phyloP scores from a whole-genome alignment of 257 asterid genomes.

The Rhazya stricta region DNA sequence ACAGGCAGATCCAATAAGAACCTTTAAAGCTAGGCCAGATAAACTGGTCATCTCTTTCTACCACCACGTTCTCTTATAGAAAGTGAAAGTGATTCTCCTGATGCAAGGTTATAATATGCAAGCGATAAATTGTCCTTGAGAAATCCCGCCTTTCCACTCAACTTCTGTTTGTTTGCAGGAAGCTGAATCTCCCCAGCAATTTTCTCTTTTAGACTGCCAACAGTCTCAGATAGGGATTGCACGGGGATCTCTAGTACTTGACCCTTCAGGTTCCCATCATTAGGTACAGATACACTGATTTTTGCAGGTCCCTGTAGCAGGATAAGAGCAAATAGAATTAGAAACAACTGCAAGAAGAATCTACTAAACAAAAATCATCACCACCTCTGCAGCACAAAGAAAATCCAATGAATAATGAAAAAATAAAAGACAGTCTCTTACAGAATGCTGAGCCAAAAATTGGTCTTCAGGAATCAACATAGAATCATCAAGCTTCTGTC shows the following conservation, averaged over 20 bases:
- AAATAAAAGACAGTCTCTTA: constrained; percentile 21
- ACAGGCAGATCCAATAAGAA: constrained; percentile 27
- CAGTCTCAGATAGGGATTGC: constrained; percentile 75
- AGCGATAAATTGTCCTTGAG: constrained; percentile 92
- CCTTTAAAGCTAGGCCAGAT: constrained; percentile 26
- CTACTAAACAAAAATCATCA: background rate
- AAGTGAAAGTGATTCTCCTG: constrained; percentile 70
- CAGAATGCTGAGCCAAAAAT: constrained; percentile 69
- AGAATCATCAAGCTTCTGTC: constrained; percentile 84
- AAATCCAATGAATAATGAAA: constrained; percentile 1
- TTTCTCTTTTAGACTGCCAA: constrained; percentile 87
- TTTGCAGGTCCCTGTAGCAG: constrained; percentile 73
- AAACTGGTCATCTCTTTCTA: constrained; percentile 75
- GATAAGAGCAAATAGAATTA: constrained; percentile 10
- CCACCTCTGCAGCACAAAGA: background rate
- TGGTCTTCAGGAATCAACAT: constrained; percentile 83
- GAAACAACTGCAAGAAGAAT: background rate
- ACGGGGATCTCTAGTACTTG: constrained; percentile 71
- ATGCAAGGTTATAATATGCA: constrained; percentile 77
- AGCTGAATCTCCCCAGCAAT: constrained; percentile 89
- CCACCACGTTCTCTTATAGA: constrained; percentile 99
- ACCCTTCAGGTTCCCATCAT: constrained; percentile 87
- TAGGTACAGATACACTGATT: constrained; percentile 66
- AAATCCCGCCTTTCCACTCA: constrained; percentile 98
- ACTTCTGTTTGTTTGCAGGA: constrained; percentile 91